Percentiles rank a stretch among this genome's conserved stretches.
Evolutionary conservation across 768 basidiomycete species (phyloP).

Genomic region (Dioszegia crocea): DNA sequence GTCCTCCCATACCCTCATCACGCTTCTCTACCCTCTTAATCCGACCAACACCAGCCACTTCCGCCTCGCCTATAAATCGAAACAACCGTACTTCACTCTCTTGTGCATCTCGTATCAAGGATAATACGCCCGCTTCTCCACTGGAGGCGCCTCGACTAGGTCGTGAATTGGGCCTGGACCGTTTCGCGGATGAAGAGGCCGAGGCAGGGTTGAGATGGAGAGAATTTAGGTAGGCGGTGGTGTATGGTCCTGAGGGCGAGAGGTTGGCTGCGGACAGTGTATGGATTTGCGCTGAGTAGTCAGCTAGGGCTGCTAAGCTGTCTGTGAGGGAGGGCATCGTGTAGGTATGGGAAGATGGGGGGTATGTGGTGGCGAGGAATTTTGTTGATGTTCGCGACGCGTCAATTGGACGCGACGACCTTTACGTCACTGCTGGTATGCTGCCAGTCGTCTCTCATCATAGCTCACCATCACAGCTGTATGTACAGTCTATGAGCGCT

Average conservation of each 20-base stretch:
- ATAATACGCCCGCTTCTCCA: constrained; percentile 13
- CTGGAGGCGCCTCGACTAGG: too few species aligned
- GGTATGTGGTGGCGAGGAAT: background rate
- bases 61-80: constrained; percentile 42
- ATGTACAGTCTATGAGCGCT: too few species aligned
- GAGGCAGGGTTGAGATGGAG: constrained; percentile 9
- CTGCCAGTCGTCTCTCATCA: too few species aligned
- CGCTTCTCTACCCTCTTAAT: constrained; percentile 45
- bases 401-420: background rate
- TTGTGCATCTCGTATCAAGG: constrained; percentile 43
- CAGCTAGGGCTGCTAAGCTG: constrained; percentile 20
- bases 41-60: constrained; percentile 13
- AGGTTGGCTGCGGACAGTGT: constrained; percentile 24
- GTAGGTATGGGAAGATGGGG: background rate
- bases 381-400: background rate
- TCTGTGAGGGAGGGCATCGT: constrained; percentile 37
- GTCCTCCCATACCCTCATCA: constrained; percentile 28
- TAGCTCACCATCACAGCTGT: too few species aligned
- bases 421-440: too few species aligned
- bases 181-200: background rate
- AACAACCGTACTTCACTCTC: constrained; percentile 40
- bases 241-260: constrained; percentile 28
- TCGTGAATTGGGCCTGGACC: background rate
- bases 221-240: constrained; percentile 28
- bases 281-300: constrained; percentile 27